phyloP scores from a whole-genome alignment of 2,329 filamentous ascomycete species.

The Coniochaeta ligniaria region DNA sequence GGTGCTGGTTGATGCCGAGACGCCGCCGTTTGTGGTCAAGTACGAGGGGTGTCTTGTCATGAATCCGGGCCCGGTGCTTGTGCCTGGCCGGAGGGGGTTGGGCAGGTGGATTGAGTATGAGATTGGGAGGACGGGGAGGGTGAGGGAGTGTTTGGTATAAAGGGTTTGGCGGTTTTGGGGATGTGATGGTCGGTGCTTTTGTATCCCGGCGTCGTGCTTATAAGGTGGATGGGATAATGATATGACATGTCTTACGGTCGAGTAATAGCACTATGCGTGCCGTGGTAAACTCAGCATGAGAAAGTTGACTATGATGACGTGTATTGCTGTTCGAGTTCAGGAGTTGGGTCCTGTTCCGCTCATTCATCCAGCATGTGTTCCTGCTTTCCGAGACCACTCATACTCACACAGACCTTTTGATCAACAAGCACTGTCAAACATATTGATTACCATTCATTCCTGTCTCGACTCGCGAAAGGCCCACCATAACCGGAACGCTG shows the following conservation, averaged over 20 bases:
- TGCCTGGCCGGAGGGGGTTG: constrained; percentile 58
- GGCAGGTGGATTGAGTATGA: constrained; percentile 88
- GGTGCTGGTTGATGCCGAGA: constrained; percentile 74
- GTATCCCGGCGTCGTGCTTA: background rate
- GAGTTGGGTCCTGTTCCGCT: no score
- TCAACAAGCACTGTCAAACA: no score
- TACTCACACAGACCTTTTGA: no score
- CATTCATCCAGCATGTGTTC: no score
- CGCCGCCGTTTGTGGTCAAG: constrained; percentile 75
- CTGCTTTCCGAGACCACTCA: no score
- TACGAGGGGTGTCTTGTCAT: constrained; percentile 96
- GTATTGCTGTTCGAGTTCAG: no score
- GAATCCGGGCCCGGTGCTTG: constrained; percentile 77
- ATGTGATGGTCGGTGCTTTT: background rate
- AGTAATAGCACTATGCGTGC: background rate
- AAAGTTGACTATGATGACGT: no score
- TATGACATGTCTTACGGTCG: background rate
- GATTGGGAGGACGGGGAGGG: constrained; percentile 39
- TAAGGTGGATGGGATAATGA: background rate
- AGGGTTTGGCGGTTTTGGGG: background rate
- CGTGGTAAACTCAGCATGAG: background rate
- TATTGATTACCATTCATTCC: background rate
- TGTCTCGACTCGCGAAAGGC: background rate
- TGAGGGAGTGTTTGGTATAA: constrained; percentile 57
- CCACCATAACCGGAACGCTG: background rate